These are phyloP conservation scores for Cadophora malorum DNA, from an alignment of 2,329 filamentous ascomycete species.

Conservation along the genomic window DNA sequence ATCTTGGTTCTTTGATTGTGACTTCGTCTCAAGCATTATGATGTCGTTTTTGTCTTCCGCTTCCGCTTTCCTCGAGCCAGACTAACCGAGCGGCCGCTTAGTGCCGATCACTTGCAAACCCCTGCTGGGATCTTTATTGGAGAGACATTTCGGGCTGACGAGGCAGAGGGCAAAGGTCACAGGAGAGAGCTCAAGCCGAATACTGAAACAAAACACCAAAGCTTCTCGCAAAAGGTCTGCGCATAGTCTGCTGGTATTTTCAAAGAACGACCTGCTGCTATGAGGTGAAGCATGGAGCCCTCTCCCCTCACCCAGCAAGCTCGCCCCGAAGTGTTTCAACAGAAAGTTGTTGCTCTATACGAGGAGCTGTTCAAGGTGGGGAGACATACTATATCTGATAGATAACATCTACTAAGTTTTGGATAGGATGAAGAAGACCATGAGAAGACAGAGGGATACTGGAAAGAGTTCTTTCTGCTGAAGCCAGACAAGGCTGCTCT, in stretches of 20 bases:
- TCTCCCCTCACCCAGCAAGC: slow-evolving; percentile 94
- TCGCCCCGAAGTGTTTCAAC: slow-evolving; percentile 88
- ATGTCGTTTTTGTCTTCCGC: background rate
- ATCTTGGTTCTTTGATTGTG: background rate
- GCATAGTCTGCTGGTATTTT: background rate
- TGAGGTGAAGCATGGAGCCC: slow-evolving; percentile 70
- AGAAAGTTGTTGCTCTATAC: slow-evolving; percentile 92
- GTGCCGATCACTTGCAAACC: slow-evolving; percentile 23
- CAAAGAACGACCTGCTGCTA: slow-evolving; percentile 34
- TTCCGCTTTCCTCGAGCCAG: background rate
- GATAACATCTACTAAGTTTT: slow-evolving; percentile 32
- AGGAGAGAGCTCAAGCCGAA: slow-evolving; percentile 5
- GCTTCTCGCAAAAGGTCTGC: background rate
- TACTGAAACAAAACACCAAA: slow-evolving; percentile 23
- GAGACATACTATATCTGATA: slow-evolving; percentile 14
- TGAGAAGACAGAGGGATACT: slow-evolving; percentile 87
- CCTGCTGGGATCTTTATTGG: slow-evolving; percentile 18
- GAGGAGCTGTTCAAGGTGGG: slow-evolving; percentile 78
- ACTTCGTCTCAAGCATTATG: background rate
- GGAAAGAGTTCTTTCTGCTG: slow-evolving; percentile 93
- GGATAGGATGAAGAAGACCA: slow-evolving; percentile 66
- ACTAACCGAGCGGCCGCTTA: slow-evolving; percentile 1
- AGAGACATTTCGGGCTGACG: slow-evolving; percentile 19
- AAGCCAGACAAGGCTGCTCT: slow-evolving; percentile 77
- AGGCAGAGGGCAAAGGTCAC: slow-evolving; percentile 13